phyloP scores from a whole-genome alignment of 805 yeast species.

The Starmerella potacharoeniae region DNA sequence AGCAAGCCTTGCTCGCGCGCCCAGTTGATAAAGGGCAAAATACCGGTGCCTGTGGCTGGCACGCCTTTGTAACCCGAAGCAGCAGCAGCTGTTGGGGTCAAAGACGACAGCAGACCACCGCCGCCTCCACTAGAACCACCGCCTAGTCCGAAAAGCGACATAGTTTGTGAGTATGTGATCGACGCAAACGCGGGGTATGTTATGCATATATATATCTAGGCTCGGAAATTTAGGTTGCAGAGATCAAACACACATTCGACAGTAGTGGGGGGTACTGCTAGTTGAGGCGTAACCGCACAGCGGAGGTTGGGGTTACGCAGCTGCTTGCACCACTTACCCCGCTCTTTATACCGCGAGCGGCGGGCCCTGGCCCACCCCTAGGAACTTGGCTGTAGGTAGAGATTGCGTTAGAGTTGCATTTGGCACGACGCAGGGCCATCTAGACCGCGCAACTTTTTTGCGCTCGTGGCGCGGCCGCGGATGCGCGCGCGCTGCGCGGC shows the following conservation, averaged over 20 bases:
- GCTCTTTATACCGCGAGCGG: neutral
- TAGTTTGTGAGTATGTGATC: neutral
- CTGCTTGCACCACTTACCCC: neutral
- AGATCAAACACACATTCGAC: neutral
- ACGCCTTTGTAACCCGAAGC: constrained; percentile 14
- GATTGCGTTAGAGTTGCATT: neutral
- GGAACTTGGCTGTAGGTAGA: neutral
- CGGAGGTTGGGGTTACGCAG: neutral
- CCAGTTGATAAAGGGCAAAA: constrained; percentile 18
- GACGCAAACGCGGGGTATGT: neutral
- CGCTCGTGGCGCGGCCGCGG: too few species aligned
- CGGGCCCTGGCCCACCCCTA: neutral
- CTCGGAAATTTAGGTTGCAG: neutral
- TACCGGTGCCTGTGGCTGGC: constrained; percentile 26
- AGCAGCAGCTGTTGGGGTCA: constrained; percentile 19
- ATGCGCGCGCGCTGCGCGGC: too few species aligned
- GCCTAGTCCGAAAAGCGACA: neutral
- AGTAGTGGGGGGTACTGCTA: neutral
- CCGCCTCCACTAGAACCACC: constrained; percentile 7
- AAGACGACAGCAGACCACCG: constrained; percentile 9
- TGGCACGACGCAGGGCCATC: neutral
- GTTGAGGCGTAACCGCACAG: neutral
- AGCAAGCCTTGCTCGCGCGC: constrained; percentile 16
- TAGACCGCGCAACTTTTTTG: neutral
- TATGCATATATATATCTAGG: neutral